These are phyloP conservation scores for Zymoseptoria brevis DNA, from an alignment of 2,329 filamentous ascomycete genomes.

Conservation along the genomic window DNA sequence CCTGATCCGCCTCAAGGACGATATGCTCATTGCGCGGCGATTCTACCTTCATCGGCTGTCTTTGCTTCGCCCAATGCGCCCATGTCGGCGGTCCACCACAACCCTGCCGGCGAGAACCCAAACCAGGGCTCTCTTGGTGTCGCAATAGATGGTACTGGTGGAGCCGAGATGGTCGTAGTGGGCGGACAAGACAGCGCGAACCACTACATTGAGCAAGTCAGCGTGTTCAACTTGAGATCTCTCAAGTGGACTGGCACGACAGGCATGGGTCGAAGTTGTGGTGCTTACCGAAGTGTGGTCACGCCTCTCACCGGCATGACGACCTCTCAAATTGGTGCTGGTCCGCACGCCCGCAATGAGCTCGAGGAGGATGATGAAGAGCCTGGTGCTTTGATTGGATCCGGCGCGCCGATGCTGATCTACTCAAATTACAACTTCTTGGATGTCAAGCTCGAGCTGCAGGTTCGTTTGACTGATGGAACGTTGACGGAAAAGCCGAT, in stretches of 20 bases:
- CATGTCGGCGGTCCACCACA: constrained; percentile 80
- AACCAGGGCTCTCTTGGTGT: constrained; percentile 85
- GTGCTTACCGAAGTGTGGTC: constrained; percentile 91
- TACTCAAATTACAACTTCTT: constrained; percentile 99
- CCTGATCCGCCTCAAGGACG: constrained; percentile 81
- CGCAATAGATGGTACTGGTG: constrained; percentile 80
- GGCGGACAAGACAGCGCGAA: constrained; percentile 96
- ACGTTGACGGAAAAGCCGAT: constrained; percentile 79
- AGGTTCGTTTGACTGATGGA: constrained; percentile 78
- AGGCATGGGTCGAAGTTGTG: constrained; percentile 80
- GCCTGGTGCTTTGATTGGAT: constrained; percentile 25
- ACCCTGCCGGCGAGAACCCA: constrained; percentile 70
- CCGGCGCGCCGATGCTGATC: constrained; percentile 70
- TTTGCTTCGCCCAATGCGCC: constrained; percentile 82
- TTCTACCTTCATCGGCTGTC: constrained; percentile 76
- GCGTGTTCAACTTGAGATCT: constrained; percentile 91
- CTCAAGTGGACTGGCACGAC: constrained; percentile 93
- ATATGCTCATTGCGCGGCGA: constrained; percentile 92
- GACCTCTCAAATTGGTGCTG: constrained; percentile 58
- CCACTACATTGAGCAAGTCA: constrained; percentile 98
- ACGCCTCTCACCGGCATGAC: constrained; percentile 66
- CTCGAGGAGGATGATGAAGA: constrained; percentile 33
- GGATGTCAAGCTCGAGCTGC: constrained; percentile 91
- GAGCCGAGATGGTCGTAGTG: constrained; percentile 94
- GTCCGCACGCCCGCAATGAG: constrained; percentile 36